These are phyloP conservation scores for Neurospora africana DNA, from an alignment of 495 filamentous ascomycete species.

Conservation along the genomic window DNA sequence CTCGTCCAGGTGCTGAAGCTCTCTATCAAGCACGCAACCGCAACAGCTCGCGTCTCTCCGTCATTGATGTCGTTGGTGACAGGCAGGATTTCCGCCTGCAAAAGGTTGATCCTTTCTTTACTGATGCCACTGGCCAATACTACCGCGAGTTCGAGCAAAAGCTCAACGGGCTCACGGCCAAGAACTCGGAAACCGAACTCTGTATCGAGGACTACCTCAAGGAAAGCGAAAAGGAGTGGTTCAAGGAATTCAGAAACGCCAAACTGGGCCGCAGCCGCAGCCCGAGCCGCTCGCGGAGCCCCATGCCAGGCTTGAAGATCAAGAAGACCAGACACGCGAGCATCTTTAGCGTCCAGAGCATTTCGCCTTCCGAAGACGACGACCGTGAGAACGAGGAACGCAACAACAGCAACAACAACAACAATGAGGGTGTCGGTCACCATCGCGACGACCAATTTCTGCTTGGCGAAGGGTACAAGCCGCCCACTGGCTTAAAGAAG, in stretches of 20 bases:
- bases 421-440: slow-evolving; percentile 9
- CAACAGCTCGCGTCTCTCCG: slow-evolving; percentile 16
- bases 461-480: slow-evolving; percentile 54
- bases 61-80: slow-evolving; percentile 9
- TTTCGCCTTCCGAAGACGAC: slow-evolving; percentile 16
- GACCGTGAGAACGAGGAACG: slow-evolving; percentile 9
- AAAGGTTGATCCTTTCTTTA: slow-evolving; percentile 57
- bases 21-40: slow-evolving; percentile 12
- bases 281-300: slow-evolving; percentile 9
- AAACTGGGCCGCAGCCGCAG: slow-evolving; percentile 27
- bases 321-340: slow-evolving; percentile 17
- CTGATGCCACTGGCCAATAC: slow-evolving; percentile 48
- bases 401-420: slow-evolving; percentile 42
- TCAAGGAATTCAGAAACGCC: slow-evolving; percentile 42
- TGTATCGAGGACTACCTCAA: slow-evolving; percentile 55
- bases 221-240: slow-evolving; percentile 55
- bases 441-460: slow-evolving; percentile 41
- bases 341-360: slow-evolving; percentile 22
- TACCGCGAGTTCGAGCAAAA: slow-evolving; percentile 44
- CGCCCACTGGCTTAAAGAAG: slow-evolving; percentile 52
- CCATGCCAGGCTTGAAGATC: slow-evolving; percentile 7
- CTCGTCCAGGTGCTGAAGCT: slow-evolving; percentile 8
- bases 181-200: slow-evolving; percentile 44
- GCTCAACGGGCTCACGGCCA: slow-evolving; percentile 40
- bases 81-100: slow-evolving; percentile 36